These are phyloP conservation scores for Podospora australis DNA, from an alignment of 495 filamentous ascomycete species.

Conservation along the genomic window DNA sequence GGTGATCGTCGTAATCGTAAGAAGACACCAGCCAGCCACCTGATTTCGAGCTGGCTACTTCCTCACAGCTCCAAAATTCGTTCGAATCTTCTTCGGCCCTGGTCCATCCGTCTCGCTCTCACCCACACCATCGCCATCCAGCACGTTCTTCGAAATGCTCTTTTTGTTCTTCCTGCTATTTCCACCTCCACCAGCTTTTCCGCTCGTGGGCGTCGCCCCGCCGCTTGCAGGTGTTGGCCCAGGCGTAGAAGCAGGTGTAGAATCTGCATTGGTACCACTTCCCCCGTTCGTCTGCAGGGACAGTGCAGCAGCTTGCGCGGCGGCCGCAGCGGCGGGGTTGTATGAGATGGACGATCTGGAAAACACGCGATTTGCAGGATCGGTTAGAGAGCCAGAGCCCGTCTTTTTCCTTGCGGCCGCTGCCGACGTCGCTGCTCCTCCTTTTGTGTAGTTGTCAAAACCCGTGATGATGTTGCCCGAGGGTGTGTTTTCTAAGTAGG, in stretches of 20 bases:
- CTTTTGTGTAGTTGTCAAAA: constrained; percentile 97
- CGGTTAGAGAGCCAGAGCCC: background rate
- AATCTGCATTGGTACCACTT: constrained; percentile 23
- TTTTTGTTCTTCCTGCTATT: constrained; percentile 36
- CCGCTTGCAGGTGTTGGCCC: constrained; percentile 29
- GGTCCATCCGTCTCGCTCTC: constrained; percentile 47
- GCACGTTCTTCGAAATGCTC: constrained; percentile 26
- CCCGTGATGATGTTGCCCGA: constrained; percentile 93
- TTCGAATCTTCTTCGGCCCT: constrained; percentile 45
- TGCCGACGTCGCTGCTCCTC: constrained; percentile 19
- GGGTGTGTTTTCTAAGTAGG: constrained; percentile 86
- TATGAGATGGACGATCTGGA: constrained; percentile 42
- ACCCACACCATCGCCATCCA: constrained; percentile 8
- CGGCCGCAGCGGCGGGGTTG: constrained; percentile 34
- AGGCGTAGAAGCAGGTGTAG: constrained; percentile 30
- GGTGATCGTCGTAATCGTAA: too few species aligned
- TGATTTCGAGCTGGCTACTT: constrained; percentile 30
- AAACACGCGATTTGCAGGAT: background rate
- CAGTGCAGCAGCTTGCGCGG: too few species aligned
- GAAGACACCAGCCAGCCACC: too few species aligned
- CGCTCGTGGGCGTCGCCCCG: constrained; percentile 42
- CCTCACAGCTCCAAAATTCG: constrained; percentile 44
- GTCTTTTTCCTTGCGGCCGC: background rate
- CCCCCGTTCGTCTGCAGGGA: too few species aligned
- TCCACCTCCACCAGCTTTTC: constrained; percentile 21